These are phyloP conservation scores for Themeda triandra DNA, from an alignment of 176 grass and related monocot species.

Conservation along the genomic window DNA sequence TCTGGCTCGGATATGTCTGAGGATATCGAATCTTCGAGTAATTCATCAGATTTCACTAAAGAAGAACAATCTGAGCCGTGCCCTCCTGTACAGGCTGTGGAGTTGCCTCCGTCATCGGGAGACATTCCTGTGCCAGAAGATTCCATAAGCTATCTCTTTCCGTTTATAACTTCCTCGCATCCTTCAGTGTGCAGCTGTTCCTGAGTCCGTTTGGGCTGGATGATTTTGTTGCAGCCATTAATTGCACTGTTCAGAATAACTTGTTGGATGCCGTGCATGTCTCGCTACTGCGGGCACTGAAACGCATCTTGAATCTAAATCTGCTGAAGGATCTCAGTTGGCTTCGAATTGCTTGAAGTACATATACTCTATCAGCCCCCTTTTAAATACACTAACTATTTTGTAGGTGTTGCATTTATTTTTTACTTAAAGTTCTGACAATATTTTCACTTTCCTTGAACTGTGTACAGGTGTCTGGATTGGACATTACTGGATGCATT, in stretches of 20 bases:
- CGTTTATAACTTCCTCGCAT: slow-evolving; percentile 87
- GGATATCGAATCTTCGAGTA: slow-evolving; percentile 66
- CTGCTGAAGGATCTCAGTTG: slow-evolving; percentile 58
- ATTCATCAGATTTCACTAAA: slow-evolving; percentile 59
- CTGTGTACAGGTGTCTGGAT: slow-evolving; percentile 63
- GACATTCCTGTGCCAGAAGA: slow-evolving; percentile 81
- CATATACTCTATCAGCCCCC: not conserved
- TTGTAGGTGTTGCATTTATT: not conserved
- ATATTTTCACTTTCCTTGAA: slow-evolving; percentile 18
- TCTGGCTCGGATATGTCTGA: slow-evolving; percentile 58
- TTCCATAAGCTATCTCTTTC: slow-evolving; percentile 69
- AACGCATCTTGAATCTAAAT: slow-evolving; percentile 73
- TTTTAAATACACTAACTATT: slow-evolving; percentile 10
- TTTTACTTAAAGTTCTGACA: slow-evolving; percentile 12
- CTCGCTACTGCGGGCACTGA: slow-evolving; percentile 62
- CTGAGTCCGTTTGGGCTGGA: slow-evolving; percentile 80
- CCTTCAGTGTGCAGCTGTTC: slow-evolving; percentile 81
- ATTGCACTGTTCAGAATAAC: slow-evolving; percentile 66
- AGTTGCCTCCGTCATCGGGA: slow-evolving; percentile 67
- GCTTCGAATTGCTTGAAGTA: slow-evolving; percentile 92
- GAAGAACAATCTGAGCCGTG: slow-evolving; percentile 27
- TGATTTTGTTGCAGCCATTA: slow-evolving; percentile 84
- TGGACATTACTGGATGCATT: slow-evolving; percentile 80
- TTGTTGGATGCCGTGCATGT: slow-evolving; percentile 88
- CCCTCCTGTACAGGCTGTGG: slow-evolving; percentile 32